Percentiles rank a stretch among this genome's conserved stretches.
These are phyloP conservation scores for Xylariaceae sp. DNA, from an alignment of 2,329 filamentous ascomycete genomes.

Conservation along the genomic window DNA sequence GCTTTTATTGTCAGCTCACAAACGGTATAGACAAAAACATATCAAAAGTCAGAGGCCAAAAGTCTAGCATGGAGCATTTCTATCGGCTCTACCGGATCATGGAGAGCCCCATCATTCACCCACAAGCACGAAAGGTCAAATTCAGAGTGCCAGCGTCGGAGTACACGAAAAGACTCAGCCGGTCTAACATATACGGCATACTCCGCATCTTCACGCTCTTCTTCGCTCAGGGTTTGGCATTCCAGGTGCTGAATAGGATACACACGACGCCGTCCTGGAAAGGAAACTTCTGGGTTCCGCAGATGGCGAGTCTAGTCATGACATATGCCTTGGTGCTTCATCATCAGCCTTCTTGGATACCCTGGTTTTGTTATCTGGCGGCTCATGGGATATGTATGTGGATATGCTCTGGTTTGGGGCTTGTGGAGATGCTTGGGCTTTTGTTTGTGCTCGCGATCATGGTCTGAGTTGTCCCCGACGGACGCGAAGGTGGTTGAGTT, in stretches of 20 bases:
- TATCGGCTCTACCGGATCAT: no score
- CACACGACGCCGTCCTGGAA: background rate
- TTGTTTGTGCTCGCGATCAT: background rate
- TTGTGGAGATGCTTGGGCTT: background rate
- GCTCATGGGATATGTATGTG: background rate
- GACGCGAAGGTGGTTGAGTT: background rate
- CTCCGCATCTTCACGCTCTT: background rate
- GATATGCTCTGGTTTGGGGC: background rate
- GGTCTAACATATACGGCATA: background rate
- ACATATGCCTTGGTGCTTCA: slow-evolving; percentile 3
- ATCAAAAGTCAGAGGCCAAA: background rate
- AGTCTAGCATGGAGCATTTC: no score
- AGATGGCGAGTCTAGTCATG: background rate
- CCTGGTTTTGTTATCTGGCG: background rate
- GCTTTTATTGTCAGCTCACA: no score
- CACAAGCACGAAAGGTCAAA: background rate
- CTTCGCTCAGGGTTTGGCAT: background rate
- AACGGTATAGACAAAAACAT: no score
- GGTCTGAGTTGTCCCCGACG: background rate
- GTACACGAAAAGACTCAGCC: background rate
- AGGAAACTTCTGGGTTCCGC: background rate
- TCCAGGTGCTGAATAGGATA: background rate
- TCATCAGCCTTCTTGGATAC: background rate
- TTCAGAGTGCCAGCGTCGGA: background rate
- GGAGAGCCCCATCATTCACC: no score